phyloP scores from a whole-genome alignment of 176 grass and related monocot genomes.

The Triticum urartu region DNA sequence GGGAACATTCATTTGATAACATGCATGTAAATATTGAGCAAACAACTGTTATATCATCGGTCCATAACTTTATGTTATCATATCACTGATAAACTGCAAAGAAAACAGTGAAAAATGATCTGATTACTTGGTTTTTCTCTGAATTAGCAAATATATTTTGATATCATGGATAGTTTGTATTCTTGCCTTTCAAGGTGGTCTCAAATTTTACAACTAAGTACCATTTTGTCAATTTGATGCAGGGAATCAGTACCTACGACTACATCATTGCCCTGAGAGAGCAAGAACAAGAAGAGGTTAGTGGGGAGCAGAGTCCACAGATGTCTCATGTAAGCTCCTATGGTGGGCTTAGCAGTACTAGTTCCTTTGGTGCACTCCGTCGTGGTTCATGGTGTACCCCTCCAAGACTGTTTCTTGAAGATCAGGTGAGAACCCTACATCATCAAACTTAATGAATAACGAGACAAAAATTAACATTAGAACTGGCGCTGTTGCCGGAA shows the following conservation, averaged over 20 bases:
- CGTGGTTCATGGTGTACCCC: slow-evolving; percentile 95
- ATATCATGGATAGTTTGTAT: slow-evolving; percentile 3
- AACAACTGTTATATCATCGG: background rate
- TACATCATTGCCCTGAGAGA: slow-evolving; percentile 99
- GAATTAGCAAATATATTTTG: slow-evolving; percentile 6
- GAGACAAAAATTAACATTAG: background rate
- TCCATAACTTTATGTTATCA: background rate
- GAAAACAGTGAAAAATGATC: background rate
- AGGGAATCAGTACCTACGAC: slow-evolving; percentile 99
- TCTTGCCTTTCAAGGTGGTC: slow-evolving; percentile 15
- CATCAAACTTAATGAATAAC: slow-evolving; percentile 8
- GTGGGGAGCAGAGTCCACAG: slow-evolving; percentile 85
- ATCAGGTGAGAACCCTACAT: slow-evolving; percentile 62
- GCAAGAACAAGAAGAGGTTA: slow-evolving; percentile 81
- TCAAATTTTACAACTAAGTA: slow-evolving; percentile 13
- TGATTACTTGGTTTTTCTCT: background rate
- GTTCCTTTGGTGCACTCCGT: slow-evolving; percentile 83
- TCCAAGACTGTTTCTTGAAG: slow-evolving; percentile 90
- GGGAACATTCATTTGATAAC: background rate
- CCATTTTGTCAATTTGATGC: slow-evolving; percentile 19
- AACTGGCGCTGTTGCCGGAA: background rate
- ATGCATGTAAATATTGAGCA: background rate
- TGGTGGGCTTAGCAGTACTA: slow-evolving; percentile 94
- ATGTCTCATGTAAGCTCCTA: slow-evolving; percentile 95
- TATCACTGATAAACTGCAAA: background rate